phyloP scores from a whole-genome alignment of 2,329 filamentous ascomycete species.

The Xylariaceae sp. region DNA sequence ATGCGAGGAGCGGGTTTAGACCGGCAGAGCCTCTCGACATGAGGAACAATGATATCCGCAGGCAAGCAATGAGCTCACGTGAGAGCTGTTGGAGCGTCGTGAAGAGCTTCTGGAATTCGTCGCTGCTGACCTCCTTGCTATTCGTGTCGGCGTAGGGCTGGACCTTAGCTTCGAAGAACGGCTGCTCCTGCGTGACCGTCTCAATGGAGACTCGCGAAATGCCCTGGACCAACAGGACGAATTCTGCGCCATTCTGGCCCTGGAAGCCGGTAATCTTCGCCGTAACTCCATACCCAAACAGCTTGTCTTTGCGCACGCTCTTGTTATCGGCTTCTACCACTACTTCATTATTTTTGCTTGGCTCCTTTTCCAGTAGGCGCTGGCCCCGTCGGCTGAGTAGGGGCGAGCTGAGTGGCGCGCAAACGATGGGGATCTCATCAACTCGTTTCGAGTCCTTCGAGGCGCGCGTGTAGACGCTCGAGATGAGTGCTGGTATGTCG shows the following conservation, averaged over 20 bases:
- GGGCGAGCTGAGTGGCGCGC: constrained; percentile 76
- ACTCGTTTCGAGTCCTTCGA: constrained; percentile 61
- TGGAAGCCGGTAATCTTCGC: constrained; percentile 75
- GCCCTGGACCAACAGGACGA: constrained; percentile 83
- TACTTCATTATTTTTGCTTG: constrained; percentile 43
- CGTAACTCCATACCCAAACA: constrained; percentile 78
- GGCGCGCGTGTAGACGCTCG: constrained; percentile 74
- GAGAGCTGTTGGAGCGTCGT: constrained; percentile 76
- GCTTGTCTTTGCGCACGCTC: constrained; percentile 60
- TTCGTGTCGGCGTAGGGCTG: constrained; percentile 33
- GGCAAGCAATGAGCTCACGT: constrained; percentile 75
- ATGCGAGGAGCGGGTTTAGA: constrained; percentile 77
- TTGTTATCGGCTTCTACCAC: constrained; percentile 50
- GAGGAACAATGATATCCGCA: constrained; percentile 80
- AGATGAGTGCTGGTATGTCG: constrained; percentile 83
- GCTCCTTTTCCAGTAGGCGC: constrained; percentile 63
- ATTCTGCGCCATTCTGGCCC: constrained; percentile 67
- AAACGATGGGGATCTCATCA: constrained; percentile 72
- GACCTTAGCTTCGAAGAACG: constrained; percentile 82
- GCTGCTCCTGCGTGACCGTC: constrained; percentile 67
- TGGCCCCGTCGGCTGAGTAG: constrained; percentile 70
- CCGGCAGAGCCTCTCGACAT: constrained; percentile 58
- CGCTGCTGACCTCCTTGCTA: constrained; percentile 23
- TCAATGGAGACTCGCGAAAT: constrained; percentile 71
- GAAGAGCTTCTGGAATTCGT: constrained; percentile 58